These are phyloP conservation scores for Hanseniaspora pseudoguilliermondii DNA, from an alignment of 805 yeast genomes.

Conservation along the genomic window DNA sequence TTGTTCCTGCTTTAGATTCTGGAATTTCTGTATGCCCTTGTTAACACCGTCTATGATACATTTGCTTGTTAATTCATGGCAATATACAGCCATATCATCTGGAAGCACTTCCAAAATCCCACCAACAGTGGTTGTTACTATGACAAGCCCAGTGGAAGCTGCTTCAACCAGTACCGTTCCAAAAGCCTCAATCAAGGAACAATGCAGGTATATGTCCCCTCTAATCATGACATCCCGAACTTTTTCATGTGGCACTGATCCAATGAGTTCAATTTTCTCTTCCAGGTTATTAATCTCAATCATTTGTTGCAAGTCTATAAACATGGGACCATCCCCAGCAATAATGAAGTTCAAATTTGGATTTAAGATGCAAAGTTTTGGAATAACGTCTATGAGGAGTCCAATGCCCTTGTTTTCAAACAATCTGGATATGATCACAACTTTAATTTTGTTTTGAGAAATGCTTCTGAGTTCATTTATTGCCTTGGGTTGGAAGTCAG, in stretches of 20 bases:
- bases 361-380: conserved; percentile 56
- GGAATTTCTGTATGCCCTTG: conserved; percentile 52
- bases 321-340: conserved; percentile 97
- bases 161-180: conserved; percentile 97
- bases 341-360: conserved; percentile 62
- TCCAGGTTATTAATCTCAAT: conserved; percentile 75
- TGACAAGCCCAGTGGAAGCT: conserved; percentile 85
- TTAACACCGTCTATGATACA: conserved; percentile 60
- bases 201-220: conserved; percentile 89
- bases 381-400: conserved; percentile 68
- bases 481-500: conserved; percentile 51
- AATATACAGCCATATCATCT: conserved; percentile 80
- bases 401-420: conserved; percentile 97
- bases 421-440: conserved; percentile 80
- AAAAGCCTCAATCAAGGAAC: conserved; percentile 91
- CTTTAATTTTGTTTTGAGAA: conserved; percentile 38
- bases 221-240: conserved; percentile 85
- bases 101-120: conserved; percentile 97
- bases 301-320: conserved; percentile 88
- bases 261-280: conserved; percentile 73
- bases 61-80: conserved; percentile 69
- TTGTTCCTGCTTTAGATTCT: background rate
- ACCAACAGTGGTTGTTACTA: conserved; percentile 91
- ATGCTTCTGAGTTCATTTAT: background rate
- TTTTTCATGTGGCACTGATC: conserved; percentile 81